phyloP scores from a whole-genome alignment of 495 filamentous ascomycete genomes.

The Neurospora sp. region DNA sequence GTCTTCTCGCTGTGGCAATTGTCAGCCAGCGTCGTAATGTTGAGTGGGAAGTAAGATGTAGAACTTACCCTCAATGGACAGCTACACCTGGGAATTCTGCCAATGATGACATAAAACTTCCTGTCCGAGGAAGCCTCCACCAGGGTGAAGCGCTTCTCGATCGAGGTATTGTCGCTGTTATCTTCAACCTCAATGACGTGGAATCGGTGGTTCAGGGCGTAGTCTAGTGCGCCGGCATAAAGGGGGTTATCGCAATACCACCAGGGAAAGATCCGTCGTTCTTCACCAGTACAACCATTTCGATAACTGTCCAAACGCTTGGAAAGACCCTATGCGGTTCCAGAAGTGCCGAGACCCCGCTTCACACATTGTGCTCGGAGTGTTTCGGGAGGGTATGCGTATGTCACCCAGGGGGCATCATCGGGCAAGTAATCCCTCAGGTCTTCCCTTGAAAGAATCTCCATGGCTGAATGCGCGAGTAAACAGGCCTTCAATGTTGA shows the following conservation, averaged over 20 bases:
- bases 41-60: too few species aligned
- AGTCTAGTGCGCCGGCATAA: background rate
- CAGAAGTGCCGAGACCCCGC: background rate
- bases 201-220: background rate
- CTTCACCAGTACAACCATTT: background rate
- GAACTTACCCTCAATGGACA: background rate
- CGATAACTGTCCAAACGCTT: too few species aligned
- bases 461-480: too few species aligned
- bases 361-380: background rate
- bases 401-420: too few species aligned
- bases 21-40: too few species aligned
- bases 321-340: too few species aligned
- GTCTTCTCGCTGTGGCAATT: too few species aligned
- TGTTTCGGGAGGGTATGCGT: background rate
- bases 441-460: too few species aligned
- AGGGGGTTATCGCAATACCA: background rate
- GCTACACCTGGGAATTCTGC: background rate
- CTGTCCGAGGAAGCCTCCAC: background rate
- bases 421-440: too few species aligned
- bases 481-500: too few species aligned
- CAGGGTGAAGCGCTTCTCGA: background rate
- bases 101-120: background rate
- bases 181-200: background rate
- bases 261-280: background rate
- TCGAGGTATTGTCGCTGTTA: background rate